Conservation (phyloP, 2,329 filamentous ascomycete species). For the Fusarium hainanense region DNA sequence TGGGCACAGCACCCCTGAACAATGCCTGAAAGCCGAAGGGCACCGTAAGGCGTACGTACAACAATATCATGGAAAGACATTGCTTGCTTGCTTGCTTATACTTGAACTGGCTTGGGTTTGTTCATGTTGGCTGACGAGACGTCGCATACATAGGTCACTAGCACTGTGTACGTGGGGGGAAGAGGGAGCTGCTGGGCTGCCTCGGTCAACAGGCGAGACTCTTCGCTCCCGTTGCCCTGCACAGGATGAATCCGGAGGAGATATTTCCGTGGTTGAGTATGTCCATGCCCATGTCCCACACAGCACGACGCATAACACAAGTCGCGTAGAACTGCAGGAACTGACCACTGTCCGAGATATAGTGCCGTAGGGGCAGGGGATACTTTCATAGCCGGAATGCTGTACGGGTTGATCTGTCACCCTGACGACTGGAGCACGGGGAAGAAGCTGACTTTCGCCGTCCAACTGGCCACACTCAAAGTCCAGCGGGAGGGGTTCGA, state of each 20-base stretch:
- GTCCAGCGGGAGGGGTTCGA: conserved; percentile 74
- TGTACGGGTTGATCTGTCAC: conserved; percentile 69
- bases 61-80: conserved; percentile 42
- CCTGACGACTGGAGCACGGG: conserved; percentile 60
- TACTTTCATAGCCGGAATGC: conserved; percentile 78
- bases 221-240: conserved; percentile 56
- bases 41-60: conserved; percentile 62
- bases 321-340: conserved; percentile 30
- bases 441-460: conserved; percentile 68
- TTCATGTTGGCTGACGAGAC: conserved; percentile 37
- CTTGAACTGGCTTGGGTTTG: conserved; percentile 13
- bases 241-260: conserved; percentile 49
- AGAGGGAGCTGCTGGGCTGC: conserved; percentile 55
- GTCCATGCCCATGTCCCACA: conserved; percentile 53
- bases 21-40: conserved; percentile 61
- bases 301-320: conserved; percentile 20
- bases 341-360: conserved; percentile 43
- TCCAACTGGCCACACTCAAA: conserved; percentile 74
- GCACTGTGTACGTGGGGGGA: conserved; percentile 71
- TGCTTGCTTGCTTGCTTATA: neutral
- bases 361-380: conserved; percentile 80
- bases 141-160: conserved; percentile 55
- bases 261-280: conserved; percentile 69
- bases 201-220: conserved; percentile 45
- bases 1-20: conserved; percentile 59